A percentile compares a stretch with the other conserved stretches of the same genome.
These are phyloP conservation scores for Pleomassaria siparia DNA, from an alignment of 2,329 filamentous ascomycete species.

Conservation along the genomic window DNA sequence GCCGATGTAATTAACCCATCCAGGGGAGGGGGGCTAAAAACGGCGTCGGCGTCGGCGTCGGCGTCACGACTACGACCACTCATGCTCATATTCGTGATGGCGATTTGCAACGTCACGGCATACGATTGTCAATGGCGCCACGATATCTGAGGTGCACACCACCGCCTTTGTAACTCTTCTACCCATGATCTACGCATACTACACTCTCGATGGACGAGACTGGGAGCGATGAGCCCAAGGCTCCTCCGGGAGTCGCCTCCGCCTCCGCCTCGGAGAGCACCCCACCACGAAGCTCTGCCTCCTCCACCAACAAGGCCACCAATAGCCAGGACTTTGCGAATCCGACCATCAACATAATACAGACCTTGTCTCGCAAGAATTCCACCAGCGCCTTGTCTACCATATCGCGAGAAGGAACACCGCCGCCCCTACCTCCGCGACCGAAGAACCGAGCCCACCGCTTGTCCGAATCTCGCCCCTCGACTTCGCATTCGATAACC, in stretches of 20 bases:
- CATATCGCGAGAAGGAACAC: slow-evolving; percentile 48
- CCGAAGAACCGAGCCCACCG: slow-evolving; percentile 42
- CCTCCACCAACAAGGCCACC: slow-evolving; percentile 16
- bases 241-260: slow-evolving; percentile 16
- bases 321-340: slow-evolving; percentile 36
- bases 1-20: not conserved
- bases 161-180: not conserved
- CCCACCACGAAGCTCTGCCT: not conserved
- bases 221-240: slow-evolving; percentile 26
- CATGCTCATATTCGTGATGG: no score
- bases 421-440: slow-evolving; percentile 60
- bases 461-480: slow-evolving; percentile 38
- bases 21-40: not conserved
- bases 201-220: slow-evolving; percentile 29
- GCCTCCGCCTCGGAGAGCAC: slow-evolving; percentile 12
- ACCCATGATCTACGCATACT: not conserved
- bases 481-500: slow-evolving; percentile 48
- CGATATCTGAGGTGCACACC: not conserved
- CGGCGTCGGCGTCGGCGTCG: not conserved
- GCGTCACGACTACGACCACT: no score
- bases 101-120: not conserved
- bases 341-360: slow-evolving; percentile 37
- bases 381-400: slow-evolving; percentile 26
- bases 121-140: not conserved
- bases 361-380: slow-evolving; percentile 25